Conservation (phyloP, 2,329 filamentous ascomycete species). For the Teratosphaeria gauchensis region DNA sequence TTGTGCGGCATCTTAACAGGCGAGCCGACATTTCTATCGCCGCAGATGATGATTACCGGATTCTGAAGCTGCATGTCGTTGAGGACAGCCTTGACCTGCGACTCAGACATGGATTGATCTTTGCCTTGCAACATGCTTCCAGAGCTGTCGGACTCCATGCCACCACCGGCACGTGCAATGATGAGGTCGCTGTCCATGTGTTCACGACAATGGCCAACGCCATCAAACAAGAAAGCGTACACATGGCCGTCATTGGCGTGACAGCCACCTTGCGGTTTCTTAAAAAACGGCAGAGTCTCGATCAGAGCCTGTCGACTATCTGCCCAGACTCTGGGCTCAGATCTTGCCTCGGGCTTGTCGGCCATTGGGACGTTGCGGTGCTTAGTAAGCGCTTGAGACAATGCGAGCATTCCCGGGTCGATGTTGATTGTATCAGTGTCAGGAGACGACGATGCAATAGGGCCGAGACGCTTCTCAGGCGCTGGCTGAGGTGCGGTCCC, state of each 20-base stretch:
- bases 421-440: background rate
- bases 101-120: constrained; percentile 35
- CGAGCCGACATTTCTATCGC: constrained; percentile 41
- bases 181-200: constrained; percentile 52
- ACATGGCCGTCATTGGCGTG: constrained; percentile 44
- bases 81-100: constrained; percentile 31
- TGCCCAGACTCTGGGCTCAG: constrained; percentile 46
- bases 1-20: constrained; percentile 44
- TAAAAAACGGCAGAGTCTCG: constrained; percentile 55
- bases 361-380: constrained; percentile 12
- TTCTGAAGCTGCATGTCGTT: constrained; percentile 38
- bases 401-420: constrained; percentile 8
- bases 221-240: constrained; percentile 51
- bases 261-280: constrained; percentile 49
- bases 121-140: constrained; percentile 38
- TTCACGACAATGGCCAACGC: constrained; percentile 43
- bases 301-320: constrained; percentile 51
- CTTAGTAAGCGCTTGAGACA: constrained; percentile 17
- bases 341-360: constrained; percentile 24
- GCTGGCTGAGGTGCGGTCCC: background rate
- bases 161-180: constrained; percentile 53
- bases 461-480: background rate
- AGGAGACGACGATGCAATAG: background rate
- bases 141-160: constrained; percentile 37
- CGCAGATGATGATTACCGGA: constrained; percentile 44